Percentiles rank a stretch among this genome's conserved stretches.
phyloP scores from a whole-genome alignment of 306 rosid genomes.

The Gastrolobium villosum region DNA sequence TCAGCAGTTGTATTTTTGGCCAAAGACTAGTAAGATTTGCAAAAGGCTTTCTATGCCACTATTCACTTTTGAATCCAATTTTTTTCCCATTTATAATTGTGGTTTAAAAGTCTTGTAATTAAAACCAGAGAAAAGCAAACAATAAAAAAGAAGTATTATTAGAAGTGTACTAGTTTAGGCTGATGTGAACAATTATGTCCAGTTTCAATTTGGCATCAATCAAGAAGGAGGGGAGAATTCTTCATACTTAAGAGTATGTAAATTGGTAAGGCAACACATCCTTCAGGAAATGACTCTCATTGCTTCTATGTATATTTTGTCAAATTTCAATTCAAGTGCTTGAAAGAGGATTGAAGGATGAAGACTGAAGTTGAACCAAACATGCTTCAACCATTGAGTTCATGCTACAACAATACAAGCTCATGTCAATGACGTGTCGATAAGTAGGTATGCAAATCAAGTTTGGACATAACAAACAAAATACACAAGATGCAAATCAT shows the following conservation, averaged over 20 bases:
- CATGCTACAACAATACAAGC: background rate
- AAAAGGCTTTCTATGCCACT: too few species aligned
- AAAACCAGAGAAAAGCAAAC: background rate
- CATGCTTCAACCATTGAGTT: background rate
- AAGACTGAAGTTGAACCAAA: background rate
- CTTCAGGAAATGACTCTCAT: slow-evolving; percentile 11
- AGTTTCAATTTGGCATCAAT: background rate
- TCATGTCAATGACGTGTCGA: background rate
- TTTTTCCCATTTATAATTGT: too few species aligned
- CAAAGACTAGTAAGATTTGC: background rate
- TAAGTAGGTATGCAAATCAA: slow-evolving; percentile 8
- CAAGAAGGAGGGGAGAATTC: background rate
- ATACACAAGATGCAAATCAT: background rate
- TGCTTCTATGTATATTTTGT: background rate
- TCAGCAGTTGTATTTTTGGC: too few species aligned
- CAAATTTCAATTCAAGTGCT: background rate
- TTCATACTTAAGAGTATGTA: background rate
- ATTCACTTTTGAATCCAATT: too few species aligned
- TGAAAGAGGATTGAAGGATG: background rate
- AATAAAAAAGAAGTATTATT: background rate
- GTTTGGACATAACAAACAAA: background rate
- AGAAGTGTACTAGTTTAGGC: background rate
- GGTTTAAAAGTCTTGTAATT: background rate
- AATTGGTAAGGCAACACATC: background rate
- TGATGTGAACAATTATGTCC: background rate